Base-by-base conservation (phyloP, 2,329 filamentous ascomycete genomes). In the Aureobasidium sp. region DNA sequence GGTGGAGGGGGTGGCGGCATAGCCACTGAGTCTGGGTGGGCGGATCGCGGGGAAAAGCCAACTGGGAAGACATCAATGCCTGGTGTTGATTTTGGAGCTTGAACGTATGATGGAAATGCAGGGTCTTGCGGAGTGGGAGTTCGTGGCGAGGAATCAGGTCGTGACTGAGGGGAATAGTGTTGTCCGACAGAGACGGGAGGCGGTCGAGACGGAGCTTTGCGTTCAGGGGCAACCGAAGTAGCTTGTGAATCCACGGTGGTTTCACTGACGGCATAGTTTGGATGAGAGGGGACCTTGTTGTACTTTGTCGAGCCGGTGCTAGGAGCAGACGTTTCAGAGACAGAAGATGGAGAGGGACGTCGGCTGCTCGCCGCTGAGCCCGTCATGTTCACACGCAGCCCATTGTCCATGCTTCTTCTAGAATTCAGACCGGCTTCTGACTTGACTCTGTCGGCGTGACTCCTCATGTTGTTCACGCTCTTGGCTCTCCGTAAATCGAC, bases 1-100 rank as follows among this genome's bases (percentile, higher is more conserved):
- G 88, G 85, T 2, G 86, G 90, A 0, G 90, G 89, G 0, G 88
- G 81, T 14, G 74, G 74, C 32, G 79, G 70, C 1, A 54, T 35
- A 21, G 39, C 42, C 3, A 54, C 35, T 3, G 49, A 44, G 21
- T 74, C 59, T 53, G 57, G 57, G 58, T 38, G 55, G 38, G 32
- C n/a, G 4, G 60, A 68, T 69, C 70, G 74, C 66, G 66, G 54
- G 59, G 65, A 61, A 77, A 58, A 68, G 8, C 60, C 63, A 16
- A 14, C 35, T 3, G 29, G 39, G 11, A 40, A 40, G 6, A 69
- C 65, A 67, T 76, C 64, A 58, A 72, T 68, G 19, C 68, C 65
- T 2, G 71, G 64, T 4, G 71, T 68, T 7, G 61, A 60, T 55
- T 67, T 68, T 21, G 38, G 51, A 17, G 17, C 7, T 14, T 44